These are phyloP conservation scores for Lolium multiflorum DNA, from an alignment of 176 grass and related monocot species.

Conservation along the genomic window DNA sequence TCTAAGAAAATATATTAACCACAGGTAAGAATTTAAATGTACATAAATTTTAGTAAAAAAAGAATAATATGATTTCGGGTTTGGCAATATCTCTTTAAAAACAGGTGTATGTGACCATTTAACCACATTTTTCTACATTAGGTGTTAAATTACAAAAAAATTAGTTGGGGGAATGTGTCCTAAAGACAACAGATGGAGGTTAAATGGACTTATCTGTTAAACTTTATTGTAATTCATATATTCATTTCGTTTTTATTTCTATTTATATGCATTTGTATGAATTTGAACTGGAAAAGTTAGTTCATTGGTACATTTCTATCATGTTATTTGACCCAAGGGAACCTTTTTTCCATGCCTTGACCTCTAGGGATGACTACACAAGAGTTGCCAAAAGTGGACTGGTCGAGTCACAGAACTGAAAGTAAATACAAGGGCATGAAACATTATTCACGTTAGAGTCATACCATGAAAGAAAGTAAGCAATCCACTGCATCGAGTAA, in stretches of 20 bases:
- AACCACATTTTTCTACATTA: too few species aligned
- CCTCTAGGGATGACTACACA: neutral
- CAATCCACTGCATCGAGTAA: conserved; percentile 43
- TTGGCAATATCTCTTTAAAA: too few species aligned
- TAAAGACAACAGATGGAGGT: too few species aligned
- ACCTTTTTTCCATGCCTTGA: neutral
- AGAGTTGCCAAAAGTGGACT: neutral
- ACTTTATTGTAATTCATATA: neutral
- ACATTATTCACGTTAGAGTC: neutral
- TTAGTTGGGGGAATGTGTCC: too few species aligned
- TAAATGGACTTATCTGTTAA: neutral
- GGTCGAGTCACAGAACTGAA: neutral
- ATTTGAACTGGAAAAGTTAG: neutral
- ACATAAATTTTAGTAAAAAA: neutral
- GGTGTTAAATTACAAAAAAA: too few species aligned
- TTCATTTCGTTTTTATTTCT: neutral
- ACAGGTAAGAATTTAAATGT: neutral
- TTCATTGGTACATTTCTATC: too few species aligned
- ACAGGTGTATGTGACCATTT: too few species aligned
- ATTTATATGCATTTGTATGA: neutral
- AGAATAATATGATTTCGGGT: neutral
- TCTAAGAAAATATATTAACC: neutral
- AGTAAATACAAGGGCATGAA: neutral
- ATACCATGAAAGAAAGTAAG: conserved; percentile 51
- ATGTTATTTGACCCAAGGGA: too few species aligned